Evolutionary conservation across 129 eudicot species (phyloP).

Genomic region (Apium graveolens): DNA sequence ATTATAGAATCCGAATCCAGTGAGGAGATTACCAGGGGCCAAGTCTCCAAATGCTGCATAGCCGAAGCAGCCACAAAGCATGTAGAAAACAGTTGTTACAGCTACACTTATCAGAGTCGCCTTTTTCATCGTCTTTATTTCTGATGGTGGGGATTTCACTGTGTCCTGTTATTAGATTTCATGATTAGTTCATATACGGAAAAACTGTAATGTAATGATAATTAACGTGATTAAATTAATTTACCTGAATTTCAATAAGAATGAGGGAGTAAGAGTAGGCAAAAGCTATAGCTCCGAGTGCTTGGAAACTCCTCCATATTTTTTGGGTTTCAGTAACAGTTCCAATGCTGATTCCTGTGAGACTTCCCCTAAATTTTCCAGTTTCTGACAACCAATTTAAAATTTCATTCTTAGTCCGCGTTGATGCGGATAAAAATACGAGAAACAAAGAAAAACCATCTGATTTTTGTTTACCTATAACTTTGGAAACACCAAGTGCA

Average conservation of each 20-base stretch:
- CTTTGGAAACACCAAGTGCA: conserved; percentile 86
- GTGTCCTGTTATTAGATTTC: conserved; percentile 49
- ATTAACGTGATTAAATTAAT: not conserved
- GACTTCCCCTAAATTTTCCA: conserved; percentile 60
- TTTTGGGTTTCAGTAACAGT: conserved; percentile 61
- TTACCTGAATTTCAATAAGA: conserved; percentile 89
- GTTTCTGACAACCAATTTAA: conserved; percentile 34
- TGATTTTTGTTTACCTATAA: conserved; percentile 39
- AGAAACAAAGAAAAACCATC: not conserved
- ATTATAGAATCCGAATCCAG: conserved; percentile 94
- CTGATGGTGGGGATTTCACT: conserved; percentile 88
- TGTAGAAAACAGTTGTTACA: conserved; percentile 82
- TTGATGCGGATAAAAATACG: not conserved
- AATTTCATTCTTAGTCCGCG: not conserved
- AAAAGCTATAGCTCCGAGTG: conserved; percentile 98
- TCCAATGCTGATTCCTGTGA: conserved; percentile 91
- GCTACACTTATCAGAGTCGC: conserved; percentile 77
- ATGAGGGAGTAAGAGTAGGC: conserved; percentile 97
- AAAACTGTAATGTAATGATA: not conserved
- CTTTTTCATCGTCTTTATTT: conserved; percentile 80
- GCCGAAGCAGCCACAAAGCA: conserved; percentile 95
- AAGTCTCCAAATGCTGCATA: conserved; percentile 95
- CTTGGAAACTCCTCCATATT: conserved; percentile 89
- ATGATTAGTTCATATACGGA: not conserved
- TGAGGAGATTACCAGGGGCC: conserved; percentile 85